phyloP scores from a whole-genome alignment of 345 rosid genomes.

The Hypericum perforatum region DNA sequence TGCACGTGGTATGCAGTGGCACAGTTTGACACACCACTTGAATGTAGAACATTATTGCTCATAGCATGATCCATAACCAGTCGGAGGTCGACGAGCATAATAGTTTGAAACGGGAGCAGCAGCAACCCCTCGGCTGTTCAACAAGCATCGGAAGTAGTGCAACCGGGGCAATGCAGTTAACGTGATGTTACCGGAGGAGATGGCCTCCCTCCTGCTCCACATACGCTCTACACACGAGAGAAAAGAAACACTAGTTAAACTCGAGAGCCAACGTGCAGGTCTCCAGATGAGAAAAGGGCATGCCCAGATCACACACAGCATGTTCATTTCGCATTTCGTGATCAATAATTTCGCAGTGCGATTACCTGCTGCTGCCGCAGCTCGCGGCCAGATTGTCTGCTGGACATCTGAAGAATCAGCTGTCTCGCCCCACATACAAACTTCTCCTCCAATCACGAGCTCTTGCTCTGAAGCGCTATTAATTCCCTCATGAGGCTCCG shows the following conservation, averaged over 20 bases:
- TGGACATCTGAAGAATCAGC: slow-evolving; percentile 75
- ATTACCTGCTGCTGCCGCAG: slow-evolving; percentile 85
- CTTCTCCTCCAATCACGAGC: slow-evolving; percentile 94
- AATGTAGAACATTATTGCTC: slow-evolving; percentile 32
- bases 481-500: slow-evolving; percentile 82
- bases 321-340: not conserved
- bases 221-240: slow-evolving; percentile 42
- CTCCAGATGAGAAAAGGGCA: not conserved
- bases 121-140: slow-evolving; percentile 67
- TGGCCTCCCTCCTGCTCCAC: slow-evolving; percentile 65
- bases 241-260: not conserved
- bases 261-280: not conserved
- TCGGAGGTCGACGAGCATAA: slow-evolving; percentile 54
- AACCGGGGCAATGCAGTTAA: slow-evolving; percentile 56
- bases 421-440: slow-evolving; percentile 93
- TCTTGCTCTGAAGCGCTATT: slow-evolving; percentile 38
- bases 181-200: slow-evolving; percentile 35
- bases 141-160: slow-evolving; percentile 80
- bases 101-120: slow-evolving; percentile 69
- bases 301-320: not conserved
- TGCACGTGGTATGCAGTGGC: slow-evolving; percentile 3
- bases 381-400: slow-evolving; percentile 94
- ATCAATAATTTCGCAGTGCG: not conserved
- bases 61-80: slow-evolving; percentile 75
- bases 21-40: slow-evolving; percentile 65